A percentile compares a stretch with the other conserved stretches of the same genome.
phyloP scores from a whole-genome alignment of 257 asterid genomes.

The Thymus mandschuricus region DNA sequence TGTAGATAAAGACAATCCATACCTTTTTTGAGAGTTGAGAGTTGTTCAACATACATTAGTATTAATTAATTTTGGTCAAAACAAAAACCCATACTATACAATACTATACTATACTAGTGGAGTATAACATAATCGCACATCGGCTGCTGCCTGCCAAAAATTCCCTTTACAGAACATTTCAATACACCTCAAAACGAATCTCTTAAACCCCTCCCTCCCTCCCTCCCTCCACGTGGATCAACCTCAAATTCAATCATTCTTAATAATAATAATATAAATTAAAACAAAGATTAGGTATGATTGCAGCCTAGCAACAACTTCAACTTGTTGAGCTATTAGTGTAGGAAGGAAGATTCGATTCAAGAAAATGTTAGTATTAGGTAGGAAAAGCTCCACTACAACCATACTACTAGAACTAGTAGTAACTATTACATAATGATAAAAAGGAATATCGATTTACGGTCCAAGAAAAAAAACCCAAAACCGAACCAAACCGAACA shows the following conservation, averaged over 20 bases:
- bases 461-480: no score
- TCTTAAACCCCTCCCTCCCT: conserved; percentile 35
- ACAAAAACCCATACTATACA: not conserved
- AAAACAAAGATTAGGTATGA: not conserved
- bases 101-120: not conserved
- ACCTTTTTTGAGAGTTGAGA: conserved; percentile 37
- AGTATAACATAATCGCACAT: conserved; percentile 10
- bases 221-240: conserved; percentile 53
- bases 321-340: not conserved
- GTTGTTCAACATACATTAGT: conserved; percentile 26
- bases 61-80: conserved; percentile 44
- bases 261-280: conserved; percentile 11
- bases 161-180: not conserved
- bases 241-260: not conserved
- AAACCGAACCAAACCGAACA: not conserved
- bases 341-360: not conserved
- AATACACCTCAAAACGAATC: not conserved
- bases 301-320: not conserved
- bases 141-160: conserved; percentile 43
- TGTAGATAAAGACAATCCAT: conserved; percentile 33
- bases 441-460: no score
- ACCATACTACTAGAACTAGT: not conserved
- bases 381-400: conserved; percentile 31
- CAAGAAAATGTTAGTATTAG: not conserved
- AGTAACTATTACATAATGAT: no score